These are phyloP conservation scores for Phytophthora podocarpi DNA, from an alignment of 352 stramenopile species.

Conservation along the genomic window DNA sequence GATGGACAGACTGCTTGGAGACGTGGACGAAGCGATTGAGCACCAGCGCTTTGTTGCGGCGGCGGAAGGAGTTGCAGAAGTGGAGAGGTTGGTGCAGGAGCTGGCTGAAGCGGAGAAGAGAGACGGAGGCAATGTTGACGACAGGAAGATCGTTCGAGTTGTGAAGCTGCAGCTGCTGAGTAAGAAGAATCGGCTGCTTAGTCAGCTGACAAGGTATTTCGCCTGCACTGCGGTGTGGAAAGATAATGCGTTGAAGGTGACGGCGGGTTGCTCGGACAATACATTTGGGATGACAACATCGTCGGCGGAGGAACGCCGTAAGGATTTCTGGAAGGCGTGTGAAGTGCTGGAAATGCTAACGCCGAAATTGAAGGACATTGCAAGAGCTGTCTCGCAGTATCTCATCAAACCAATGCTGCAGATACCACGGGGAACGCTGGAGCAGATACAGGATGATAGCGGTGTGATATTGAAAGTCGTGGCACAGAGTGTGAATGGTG, in stretches of 20 bases:
- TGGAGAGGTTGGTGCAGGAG: conserved; percentile 41
- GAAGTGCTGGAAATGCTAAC: conserved; percentile 50
- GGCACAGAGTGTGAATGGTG: conserved; percentile 1
- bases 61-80: conserved; percentile 42
- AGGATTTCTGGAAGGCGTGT: conserved; percentile 65
- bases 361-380: conserved; percentile 56
- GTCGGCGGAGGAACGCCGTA: conserved; percentile 25
- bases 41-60: conserved; percentile 52
- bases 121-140: conserved; percentile 7
- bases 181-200: conserved; percentile 61
- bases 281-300: not conserved
- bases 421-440: conserved; percentile 14
- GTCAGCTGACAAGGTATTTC: conserved; percentile 55
- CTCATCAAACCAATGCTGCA: conserved; percentile 63
- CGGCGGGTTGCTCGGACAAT: conserved; percentile 1
- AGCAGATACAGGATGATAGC: conserved; percentile 32
- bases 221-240: conserved; percentile 46
- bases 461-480: conserved; percentile 32
- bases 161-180: conserved; percentile 54
- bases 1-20: conserved; percentile 55
- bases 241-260: conserved; percentile 44
- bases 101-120: conserved; percentile 19
- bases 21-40: conserved; percentile 54
- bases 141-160: conserved; percentile 43
- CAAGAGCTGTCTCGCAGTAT: conserved; percentile 49